phyloP scores from a whole-genome alignment of 139 green algal genomes.

The Micromonas commoda region DNA sequence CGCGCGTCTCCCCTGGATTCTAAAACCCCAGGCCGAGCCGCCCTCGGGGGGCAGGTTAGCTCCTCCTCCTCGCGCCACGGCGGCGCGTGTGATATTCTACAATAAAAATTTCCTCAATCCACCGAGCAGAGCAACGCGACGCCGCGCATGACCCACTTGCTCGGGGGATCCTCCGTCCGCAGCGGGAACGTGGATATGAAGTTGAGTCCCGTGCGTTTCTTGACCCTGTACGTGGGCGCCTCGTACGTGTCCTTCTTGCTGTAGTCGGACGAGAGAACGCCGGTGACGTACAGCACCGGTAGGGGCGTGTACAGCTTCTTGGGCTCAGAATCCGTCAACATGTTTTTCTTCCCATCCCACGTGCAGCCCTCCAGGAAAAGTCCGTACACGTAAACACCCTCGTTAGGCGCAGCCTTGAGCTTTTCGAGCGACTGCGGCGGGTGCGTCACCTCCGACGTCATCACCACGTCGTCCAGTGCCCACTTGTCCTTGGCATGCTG shows the following conservation, averaged over 20 bases:
- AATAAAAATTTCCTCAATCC: too few species aligned
- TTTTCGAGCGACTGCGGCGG: constrained; percentile 72
- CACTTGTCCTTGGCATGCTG: constrained; percentile 83
- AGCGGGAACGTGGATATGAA: constrained; percentile 86
- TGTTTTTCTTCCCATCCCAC: constrained; percentile 74
- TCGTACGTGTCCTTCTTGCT: constrained; percentile 65
- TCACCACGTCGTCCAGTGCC: constrained; percentile 89
- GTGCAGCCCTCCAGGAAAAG: constrained; percentile 86
- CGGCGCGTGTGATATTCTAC: too few species aligned
- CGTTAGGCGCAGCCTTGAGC: constrained; percentile 65
- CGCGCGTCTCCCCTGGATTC: too few species aligned
- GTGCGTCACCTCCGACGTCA: constrained; percentile 76
- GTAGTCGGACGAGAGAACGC: constrained; percentile 69
- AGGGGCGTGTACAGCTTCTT: constrained; percentile 85
- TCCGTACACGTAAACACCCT: constrained; percentile 90
- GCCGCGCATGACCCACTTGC: constrained; percentile 83
- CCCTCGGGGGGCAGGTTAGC: too few species aligned
- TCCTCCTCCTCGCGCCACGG: too few species aligned
- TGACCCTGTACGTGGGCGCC: constrained; percentile 73
- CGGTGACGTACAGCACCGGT: constrained; percentile 81
- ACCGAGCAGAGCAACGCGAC: constrained; percentile 72
- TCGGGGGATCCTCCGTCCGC: constrained; percentile 66
- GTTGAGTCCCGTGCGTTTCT: constrained; percentile 70
- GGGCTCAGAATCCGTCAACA: constrained; percentile 77
- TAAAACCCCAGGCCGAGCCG: too few species aligned